A percentile compares a stretch with the other conserved stretches of the same genome.
phyloP scores from a whole-genome alignment of 1,284 basidiomycete species.

The Blastosporella zonata region DNA sequence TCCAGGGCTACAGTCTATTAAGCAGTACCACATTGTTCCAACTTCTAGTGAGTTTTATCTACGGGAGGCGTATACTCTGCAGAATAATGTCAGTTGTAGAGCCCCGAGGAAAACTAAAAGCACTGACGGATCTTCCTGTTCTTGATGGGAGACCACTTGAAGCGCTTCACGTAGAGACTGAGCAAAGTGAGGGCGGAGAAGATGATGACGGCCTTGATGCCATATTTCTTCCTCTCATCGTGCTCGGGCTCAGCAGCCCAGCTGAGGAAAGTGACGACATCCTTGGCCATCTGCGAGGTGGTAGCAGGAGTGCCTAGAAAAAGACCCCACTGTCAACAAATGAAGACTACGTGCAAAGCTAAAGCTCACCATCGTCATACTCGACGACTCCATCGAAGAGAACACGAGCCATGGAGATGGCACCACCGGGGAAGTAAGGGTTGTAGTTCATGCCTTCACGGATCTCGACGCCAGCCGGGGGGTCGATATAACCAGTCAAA shows the following conservation, averaged over 20 bases:
- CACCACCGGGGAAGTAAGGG: constrained; percentile 96
- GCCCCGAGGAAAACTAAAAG: constrained; percentile 3
- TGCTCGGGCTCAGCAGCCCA: constrained; percentile 98
- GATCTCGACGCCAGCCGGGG: constrained; percentile 94
- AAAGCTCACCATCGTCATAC: constrained; percentile 78
- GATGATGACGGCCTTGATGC: constrained; percentile 90
- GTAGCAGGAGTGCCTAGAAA: constrained; percentile 87
- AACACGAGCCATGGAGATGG: constrained; percentile 97
- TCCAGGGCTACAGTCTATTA: constrained; percentile 12
- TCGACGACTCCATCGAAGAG: constrained; percentile 95
- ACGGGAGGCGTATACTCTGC: constrained; percentile 47
- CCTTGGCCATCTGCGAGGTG: constrained; percentile 99
- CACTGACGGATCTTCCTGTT: constrained; percentile 86
- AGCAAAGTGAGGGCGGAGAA: constrained; percentile 82
- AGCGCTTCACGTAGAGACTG: constrained; percentile 88
- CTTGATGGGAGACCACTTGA: constrained; percentile 94
- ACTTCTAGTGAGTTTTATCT: constrained; percentile 42
- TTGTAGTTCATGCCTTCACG: constrained; percentile 99
- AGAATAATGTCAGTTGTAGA: constrained; percentile 10
- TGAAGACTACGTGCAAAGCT: neutral
- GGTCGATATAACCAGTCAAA: constrained; percentile 95
- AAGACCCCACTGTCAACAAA: neutral
- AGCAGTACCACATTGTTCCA: constrained; percentile 7
- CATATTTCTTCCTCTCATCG: constrained; percentile 96
- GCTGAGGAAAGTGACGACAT: constrained; percentile 92